Evolutionary conservation across 108 stramenopile genomes (phyloP), one percentile per base, ranked within the genome.

Genomic region (Fragilariopsis cylindrus): DNA sequence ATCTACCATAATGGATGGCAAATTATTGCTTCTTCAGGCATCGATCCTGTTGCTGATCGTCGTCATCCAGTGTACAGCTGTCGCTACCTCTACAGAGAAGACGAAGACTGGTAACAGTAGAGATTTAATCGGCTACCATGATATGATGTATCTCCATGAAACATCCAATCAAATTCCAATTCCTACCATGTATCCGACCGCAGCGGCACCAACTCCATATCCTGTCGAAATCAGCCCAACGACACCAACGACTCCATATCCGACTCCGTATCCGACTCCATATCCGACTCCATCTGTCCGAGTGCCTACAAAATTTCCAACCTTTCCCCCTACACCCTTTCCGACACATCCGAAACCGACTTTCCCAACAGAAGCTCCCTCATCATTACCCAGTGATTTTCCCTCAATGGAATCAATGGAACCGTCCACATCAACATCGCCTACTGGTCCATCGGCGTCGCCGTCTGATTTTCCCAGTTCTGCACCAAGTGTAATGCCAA

Each of bases 301-400:
- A 4, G 21, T 5, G 3, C 58, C 62, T 8, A 63, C 62, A 45
- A 63, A 45, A 63, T 63, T 63, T n/a, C 62, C 62, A 15, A 63
- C 62, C 5, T 43, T 7, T 5, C 62, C 62, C 7, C 62, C 62
- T 45, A 63, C 62, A 16, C 42, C 42, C 4, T 63, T 63, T 43
- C 62, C 62, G 43, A 63, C 62, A 11, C 40, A 21, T 19, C 7
- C 18, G 15, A n/a, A n/a, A n/a, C 57, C 57, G 21, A 57, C 16
- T n/a, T 15, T 19, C 7, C 57, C 60, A 62, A 40, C 7, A 12
- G 30, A 7, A 39, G 43, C 13, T 9, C 50, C 50, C 50, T 13
- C 30, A 7, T 4, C 6, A 30, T 30, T 30, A 2, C 30, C 30
- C 30, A 30, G 30, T 30, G 30, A 30, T 30, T 30, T 30, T 30